A percentile compares a stretch with the other conserved stretches of the same genome.
These are phyloP conservation scores for Centaurea solstitialis DNA, from an alignment of 129 eudicot species.

Conservation along the genomic window DNA sequence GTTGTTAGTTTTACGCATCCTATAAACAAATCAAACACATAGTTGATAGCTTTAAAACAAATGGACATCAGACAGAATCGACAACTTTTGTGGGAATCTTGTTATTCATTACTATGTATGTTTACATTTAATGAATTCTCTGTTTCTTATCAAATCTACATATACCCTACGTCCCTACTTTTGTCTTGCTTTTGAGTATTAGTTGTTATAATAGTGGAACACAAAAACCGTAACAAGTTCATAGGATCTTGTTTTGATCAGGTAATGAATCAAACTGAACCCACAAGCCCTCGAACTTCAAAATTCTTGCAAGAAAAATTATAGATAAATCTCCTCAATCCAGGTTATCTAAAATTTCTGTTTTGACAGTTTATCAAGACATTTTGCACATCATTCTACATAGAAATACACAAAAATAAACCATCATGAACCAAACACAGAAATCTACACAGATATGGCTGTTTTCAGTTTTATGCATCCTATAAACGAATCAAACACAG, in stretches of 20 bases:
- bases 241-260: too few species aligned
- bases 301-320: background rate
- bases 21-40: background rate
- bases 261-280: too few species aligned
- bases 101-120: conserved; percentile 5
- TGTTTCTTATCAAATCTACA: too few species aligned
- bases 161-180: too few species aligned
- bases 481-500: conserved; percentile 1
- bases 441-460: background rate
- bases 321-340: background rate
- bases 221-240: too few species aligned
- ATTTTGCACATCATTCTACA: background rate
- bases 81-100: background rate
- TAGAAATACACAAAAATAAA: background rate
- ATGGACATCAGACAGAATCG: background rate
- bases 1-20: background rate
- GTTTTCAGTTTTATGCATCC: background rate
- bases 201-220: too few species aligned
- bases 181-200: too few species aligned
- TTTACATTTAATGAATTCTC: background rate
- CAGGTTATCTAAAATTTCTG: background rate
- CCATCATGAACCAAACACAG: too few species aligned
- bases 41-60: background rate
- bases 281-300: too few species aligned
- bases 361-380: background rate